These are phyloP conservation scores for Dendrostoma leiphaemia DNA, from an alignment of 2,329 filamentous ascomycete genomes.

Conservation along the genomic window DNA sequence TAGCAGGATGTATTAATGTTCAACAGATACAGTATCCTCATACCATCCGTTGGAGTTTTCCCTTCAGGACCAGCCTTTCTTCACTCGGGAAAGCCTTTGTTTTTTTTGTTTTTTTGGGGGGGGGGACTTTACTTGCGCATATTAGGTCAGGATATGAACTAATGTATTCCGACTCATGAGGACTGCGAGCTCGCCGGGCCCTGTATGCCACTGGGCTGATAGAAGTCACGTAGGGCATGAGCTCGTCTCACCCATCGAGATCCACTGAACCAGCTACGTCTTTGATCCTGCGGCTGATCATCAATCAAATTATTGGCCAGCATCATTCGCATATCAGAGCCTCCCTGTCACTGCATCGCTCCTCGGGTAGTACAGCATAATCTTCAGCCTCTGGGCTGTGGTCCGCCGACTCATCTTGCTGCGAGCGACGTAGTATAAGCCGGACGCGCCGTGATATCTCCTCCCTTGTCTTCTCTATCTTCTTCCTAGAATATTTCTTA, in stretches of 20 bases:
- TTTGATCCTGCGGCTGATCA: background rate
- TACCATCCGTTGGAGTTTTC: too few relatives aligned
- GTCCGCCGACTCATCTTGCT: background rate
- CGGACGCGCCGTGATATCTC: conserved; percentile 1
- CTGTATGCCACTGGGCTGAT: background rate
- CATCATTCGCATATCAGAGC: background rate
- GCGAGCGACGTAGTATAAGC: conserved; percentile 2
- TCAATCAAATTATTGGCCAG: background rate
- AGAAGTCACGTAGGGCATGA: background rate
- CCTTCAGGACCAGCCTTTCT: too few relatives aligned
- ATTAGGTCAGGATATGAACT: too few relatives aligned
- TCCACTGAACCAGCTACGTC: background rate
- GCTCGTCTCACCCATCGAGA: background rate
- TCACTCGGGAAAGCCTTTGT: too few relatives aligned
- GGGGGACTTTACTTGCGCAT: too few relatives aligned
- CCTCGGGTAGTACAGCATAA: background rate
- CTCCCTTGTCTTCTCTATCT: background rate
- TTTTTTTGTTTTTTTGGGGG: too few relatives aligned
- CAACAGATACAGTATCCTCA: too few relatives aligned
- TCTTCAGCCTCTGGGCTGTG: background rate
- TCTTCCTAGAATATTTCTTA: conserved; percentile 4
- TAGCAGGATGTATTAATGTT: background rate
- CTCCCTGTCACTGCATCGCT: background rate
- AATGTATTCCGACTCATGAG: too few relatives aligned
- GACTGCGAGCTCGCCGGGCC: background rate